Conservation (phyloP, 768 basidiomycete species). For the Pleurotus tuber-regium region DNA sequence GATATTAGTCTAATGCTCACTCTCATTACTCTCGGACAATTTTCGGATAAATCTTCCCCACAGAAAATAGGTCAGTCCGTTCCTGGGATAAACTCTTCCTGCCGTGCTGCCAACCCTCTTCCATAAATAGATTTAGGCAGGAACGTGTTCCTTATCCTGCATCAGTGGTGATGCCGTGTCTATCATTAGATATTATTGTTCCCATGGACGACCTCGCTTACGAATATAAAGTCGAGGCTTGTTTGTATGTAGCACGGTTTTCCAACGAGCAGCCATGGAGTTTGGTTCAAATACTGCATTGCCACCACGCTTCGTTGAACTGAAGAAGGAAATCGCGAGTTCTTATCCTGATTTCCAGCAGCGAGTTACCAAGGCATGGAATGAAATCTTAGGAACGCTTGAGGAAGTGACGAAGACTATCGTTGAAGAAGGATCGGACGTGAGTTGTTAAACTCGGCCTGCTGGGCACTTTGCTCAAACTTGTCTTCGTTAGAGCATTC, state of each 20-base stretch:
- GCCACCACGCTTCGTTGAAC: slow-evolving; percentile 52
- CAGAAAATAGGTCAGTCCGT: too few species aligned
- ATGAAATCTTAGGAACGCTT: slow-evolving; percentile 52
- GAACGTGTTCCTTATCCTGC: slow-evolving; percentile 2
- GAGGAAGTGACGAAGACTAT: slow-evolving; percentile 43
- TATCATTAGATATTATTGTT: too few species aligned
- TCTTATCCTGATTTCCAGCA: slow-evolving; percentile 50
- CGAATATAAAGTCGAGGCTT: neutral
- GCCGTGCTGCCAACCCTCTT: neutral
- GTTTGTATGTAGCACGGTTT: neutral
- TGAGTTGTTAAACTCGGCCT: slow-evolving; percentile 23
- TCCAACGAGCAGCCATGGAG: slow-evolving; percentile 1
- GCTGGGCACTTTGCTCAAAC: neutral
- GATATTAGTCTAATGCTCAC: neutral
- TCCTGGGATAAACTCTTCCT: neutral
- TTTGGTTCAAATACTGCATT: slow-evolving; percentile 15
- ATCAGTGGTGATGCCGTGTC: neutral
- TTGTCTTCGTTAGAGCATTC: slow-evolving; percentile 31
- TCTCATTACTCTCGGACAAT: neutral
- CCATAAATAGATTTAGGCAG: neutral
- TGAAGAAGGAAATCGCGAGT: slow-evolving; percentile 56
- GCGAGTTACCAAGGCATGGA: slow-evolving; percentile 53
- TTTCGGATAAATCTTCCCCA: neutral
- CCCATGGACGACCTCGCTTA: neutral
- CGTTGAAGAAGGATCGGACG: slow-evolving; percentile 45